Evolutionary conservation across 202 grass and related monocot genomes (phyloP), one percentile per base, ranked within the genome.

Genomic region (Schoenoplectus tabernaemontani): DNA sequence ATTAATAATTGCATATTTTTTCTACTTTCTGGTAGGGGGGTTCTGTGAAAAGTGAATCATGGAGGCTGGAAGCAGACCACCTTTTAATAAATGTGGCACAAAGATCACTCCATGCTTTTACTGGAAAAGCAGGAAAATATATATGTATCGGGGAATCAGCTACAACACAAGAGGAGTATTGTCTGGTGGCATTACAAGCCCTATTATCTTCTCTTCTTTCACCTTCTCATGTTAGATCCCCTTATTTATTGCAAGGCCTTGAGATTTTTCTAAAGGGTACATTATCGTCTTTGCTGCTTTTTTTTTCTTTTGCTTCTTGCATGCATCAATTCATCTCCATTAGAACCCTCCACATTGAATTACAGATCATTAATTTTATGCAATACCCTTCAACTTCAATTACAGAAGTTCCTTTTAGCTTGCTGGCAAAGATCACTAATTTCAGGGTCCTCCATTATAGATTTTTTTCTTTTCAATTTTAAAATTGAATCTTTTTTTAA

Each of bases 201-300:
- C 71, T 98, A 82, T 78, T 95, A 66, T 90, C 91, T 86, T 95
- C 89, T 78, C 84, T 95, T 72, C 89, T 98, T 72, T 90, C 91
- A 46, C 78, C 87, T 61, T 80, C 78, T 82, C 82, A 95, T 88
- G 83, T 67, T 43, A 83, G 86, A 16, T 81, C 88, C 69, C 84
- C 81, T 83, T 85, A 92, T 46, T 90, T 98, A 76, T 87, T 88
- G 46, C 83, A 92, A 83, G 91, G 89, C 61, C 84, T 92, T 77
- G 84, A 86, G 86, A 84, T 92, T 76, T 92, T 95, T 68, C 91
- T 63, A 70, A 89, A 79, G 87, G 95, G 95, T 98, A 88, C 12
- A 60, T 33, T 53, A 26, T 19, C 3, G 23, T 65, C 34, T 65
- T 59, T 71, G 26, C 43, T 51, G 4, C 48, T 58, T 63, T 48